phyloP scores from a whole-genome alignment of 768 basidiomycete genomes.

The Tremella fuciformis region DNA sequence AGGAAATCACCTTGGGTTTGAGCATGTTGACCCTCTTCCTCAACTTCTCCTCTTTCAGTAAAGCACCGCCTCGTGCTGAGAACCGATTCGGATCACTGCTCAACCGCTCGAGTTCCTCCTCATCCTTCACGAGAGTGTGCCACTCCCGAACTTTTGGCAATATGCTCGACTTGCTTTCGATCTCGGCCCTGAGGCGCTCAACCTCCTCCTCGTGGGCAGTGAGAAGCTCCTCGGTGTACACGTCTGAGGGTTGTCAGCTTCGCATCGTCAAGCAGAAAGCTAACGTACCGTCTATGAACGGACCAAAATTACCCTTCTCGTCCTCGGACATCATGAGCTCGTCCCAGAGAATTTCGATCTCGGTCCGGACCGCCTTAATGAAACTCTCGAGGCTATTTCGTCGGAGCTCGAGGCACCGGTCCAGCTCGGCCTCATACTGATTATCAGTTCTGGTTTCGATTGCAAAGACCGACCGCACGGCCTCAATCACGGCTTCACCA shows the following conservation, averaged over 20 bases:
- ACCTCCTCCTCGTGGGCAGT: constrained; percentile 82
- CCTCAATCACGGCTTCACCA: constrained; percentile 69
- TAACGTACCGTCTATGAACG: constrained; percentile 73
- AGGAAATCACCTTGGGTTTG: constrained; percentile 77
- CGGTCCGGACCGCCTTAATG: constrained; percentile 72
- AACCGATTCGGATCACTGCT: constrained; percentile 48
- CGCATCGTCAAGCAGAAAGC: background rate
- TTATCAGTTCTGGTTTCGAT: background rate
- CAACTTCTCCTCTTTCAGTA: constrained; percentile 95
- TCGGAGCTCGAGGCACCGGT: constrained; percentile 84
- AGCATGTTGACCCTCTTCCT: constrained; percentile 86
- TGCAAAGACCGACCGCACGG: constrained; percentile 52
- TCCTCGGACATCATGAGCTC: constrained; percentile 81
- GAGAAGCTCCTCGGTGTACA: constrained; percentile 83
- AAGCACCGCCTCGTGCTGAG: constrained; percentile 42
- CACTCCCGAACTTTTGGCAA: constrained; percentile 78
- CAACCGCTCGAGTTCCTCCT: constrained; percentile 70
- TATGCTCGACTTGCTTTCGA: constrained; percentile 71
- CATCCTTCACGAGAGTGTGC: constrained; percentile 83
- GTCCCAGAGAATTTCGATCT: constrained; percentile 79
- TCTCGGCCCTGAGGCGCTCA: constrained; percentile 73
- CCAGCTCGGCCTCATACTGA: constrained; percentile 80
- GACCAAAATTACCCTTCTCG: constrained; percentile 73
- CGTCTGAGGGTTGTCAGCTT: constrained; percentile 57
- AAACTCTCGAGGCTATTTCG: constrained; percentile 82